Percentiles rank a stretch among this genome's conserved stretches.
Conservation (phyloP, 2,329 filamentous ascomycete species). For the Fusarium subtropicale region DNA sequence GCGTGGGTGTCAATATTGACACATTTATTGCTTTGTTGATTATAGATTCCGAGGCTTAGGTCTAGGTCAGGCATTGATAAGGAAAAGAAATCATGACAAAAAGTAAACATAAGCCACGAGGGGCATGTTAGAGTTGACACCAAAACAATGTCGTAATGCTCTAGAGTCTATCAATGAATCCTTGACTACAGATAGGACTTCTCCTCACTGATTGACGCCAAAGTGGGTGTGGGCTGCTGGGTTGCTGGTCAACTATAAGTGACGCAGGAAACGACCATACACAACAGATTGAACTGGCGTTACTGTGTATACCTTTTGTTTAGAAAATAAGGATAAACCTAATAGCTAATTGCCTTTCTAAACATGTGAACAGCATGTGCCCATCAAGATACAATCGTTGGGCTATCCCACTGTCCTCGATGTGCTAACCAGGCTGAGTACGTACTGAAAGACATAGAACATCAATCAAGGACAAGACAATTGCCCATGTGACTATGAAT, state of each 20-base stretch:
- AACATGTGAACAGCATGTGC: too few species aligned
- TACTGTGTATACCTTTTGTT: not conserved
- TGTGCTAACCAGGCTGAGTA: not conserved
- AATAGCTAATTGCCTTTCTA: not conserved
- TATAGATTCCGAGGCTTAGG: not conserved
- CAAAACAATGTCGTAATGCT: conserved; percentile 11
- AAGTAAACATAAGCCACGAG: conserved; percentile 13
- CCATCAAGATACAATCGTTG: not conserved
- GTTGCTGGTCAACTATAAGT: conserved; percentile 14
- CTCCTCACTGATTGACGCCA: conserved; percentile 12
- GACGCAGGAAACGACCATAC: conserved; percentile 9
- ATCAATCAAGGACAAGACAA: conserved; percentile 7
- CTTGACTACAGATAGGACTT: conserved; percentile 5
- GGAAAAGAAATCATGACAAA: not conserved
- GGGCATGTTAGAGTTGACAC: not conserved
- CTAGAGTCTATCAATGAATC: conserved; percentile 10
- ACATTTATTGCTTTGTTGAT: not conserved
- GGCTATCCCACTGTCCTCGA: not conserved
- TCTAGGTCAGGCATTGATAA: not conserved
- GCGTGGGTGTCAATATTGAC: conserved; percentile 18
- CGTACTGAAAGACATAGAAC: not conserved
- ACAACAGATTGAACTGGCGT: not conserved
- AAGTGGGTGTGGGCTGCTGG: conserved; percentile 25
- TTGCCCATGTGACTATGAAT: conserved; percentile 4
- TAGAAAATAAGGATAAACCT: not conserved